phyloP scores from a whole-genome alignment of 2,329 filamentous ascomycete genomes.

The Ceratocystiopsis sp. region DNA sequence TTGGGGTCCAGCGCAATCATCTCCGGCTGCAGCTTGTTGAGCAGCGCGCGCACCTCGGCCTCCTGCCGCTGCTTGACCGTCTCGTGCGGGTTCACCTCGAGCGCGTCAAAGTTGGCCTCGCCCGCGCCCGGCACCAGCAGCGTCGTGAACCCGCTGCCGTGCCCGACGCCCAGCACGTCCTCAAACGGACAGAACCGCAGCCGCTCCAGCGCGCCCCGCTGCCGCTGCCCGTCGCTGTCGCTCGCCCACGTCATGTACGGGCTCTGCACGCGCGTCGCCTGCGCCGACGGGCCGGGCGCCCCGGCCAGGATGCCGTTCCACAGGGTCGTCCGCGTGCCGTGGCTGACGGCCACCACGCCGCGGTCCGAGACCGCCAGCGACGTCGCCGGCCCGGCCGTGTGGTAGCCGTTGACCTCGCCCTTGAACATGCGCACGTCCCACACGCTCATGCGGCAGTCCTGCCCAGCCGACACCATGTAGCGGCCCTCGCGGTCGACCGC shows the following conservation, averaged over 20 bases:
- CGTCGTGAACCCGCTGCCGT: constrained; percentile 74
- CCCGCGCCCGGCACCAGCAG: constrained; percentile 89
- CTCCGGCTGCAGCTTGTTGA: constrained; percentile 90
- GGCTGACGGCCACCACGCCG: constrained; percentile 74
- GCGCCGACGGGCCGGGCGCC: constrained; percentile 45
- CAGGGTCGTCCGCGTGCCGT: constrained; percentile 74
- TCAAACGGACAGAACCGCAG: constrained; percentile 90
- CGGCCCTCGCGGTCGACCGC: constrained; percentile 77
- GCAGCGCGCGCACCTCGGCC: constrained; percentile 68
- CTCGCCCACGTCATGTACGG: constrained; percentile 92
- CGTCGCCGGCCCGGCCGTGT: constrained; percentile 63
- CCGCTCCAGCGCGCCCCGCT: constrained; percentile 62
- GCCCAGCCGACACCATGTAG: constrained; percentile 23
- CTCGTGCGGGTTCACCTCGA: constrained; percentile 92
- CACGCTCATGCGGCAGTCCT: constrained; percentile 11
- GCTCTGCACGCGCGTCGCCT: constrained; percentile 58
- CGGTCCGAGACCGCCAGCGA: constrained; percentile 79
- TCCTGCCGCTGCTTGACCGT: constrained; percentile 85
- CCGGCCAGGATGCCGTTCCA: constrained; percentile 77
- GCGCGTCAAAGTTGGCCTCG: constrained; percentile 86
- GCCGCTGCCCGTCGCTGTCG: constrained; percentile 64
- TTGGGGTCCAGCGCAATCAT: constrained; percentile 94
- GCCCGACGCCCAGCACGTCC: constrained; percentile 66
- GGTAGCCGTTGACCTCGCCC: constrained; percentile 71
- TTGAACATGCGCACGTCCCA: constrained; percentile 32